Evolutionary conservation across 768 basidiomycete species (phyloP), one percentile per base, ranked within the genome.

Genomic region (Amanita rubescens): DNA sequence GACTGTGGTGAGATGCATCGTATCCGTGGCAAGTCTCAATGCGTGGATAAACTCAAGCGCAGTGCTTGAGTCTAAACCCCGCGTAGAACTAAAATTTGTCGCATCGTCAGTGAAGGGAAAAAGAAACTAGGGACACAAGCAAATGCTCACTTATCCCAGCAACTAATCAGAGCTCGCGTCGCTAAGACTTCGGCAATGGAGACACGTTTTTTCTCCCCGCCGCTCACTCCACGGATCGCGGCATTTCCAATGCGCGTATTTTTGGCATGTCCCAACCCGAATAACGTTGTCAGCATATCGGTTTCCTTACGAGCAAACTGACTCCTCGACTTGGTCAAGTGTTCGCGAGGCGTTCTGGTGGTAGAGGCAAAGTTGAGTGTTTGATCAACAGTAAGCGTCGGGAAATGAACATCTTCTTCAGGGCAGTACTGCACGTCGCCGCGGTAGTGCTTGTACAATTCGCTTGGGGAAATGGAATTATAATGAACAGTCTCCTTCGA

Each of bases 361-460:
- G 75, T 77, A 0, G 84, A 77, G 0, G 86, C 85, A 54, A 90
- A 87, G 9, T 66, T 71, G 27, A 96, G 73, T 0, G 90, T 92
- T 62, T 91, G 78, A 46, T 80, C 76, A 30, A 92, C 89, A 3
- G 87, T 89, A 25, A 95, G 75, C 8, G 87, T 88, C 3, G 91
- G 87, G 60, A 93, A 87, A 63, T 92, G 90, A 1, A 88, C 72
- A 63, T 94, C 90, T 59, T 92, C 90, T 70, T 90, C 90, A 0
- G 88, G 86, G 56, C 79, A 85, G 63, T 90, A 92, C 51, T 80
- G 79, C 1, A 90, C 83, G 62, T 90, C 90, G 12, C 91, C 93
- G 2, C 85, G 84, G 63, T 81, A 87, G 46, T 77, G 77, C 54
- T 79, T 76, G 53, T 65, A 59, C 50, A 94, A 75, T 53, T 90